These are phyloP conservation scores for Starmera pachycereana DNA, from an alignment of 805 yeast genomes.

Conservation along the genomic window DNA sequence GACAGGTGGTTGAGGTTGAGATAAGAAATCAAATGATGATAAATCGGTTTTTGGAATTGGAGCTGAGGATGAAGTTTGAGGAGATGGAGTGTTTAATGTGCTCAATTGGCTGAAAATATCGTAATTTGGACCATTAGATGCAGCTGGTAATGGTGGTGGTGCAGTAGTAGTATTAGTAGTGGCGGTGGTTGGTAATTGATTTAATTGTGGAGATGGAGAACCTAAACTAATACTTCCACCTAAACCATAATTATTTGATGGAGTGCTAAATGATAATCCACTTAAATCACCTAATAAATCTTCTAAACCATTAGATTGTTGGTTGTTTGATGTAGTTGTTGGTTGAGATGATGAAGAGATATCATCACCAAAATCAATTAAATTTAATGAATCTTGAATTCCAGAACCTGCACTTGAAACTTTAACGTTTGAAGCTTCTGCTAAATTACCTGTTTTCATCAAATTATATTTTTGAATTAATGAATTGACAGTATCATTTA, in stretches of 20 bases:
- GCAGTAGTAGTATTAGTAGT: slow-evolving; percentile 3
- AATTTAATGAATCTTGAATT: slow-evolving; percentile 30
- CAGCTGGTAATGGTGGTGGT: neutral
- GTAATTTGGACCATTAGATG: slow-evolving; percentile 16
- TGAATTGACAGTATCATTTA: slow-evolving; percentile 69
- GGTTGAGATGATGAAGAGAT: slow-evolving; percentile 14
- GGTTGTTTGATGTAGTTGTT: neutral
- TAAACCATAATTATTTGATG: slow-evolving; percentile 30
- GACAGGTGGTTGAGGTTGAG: slow-evolving; percentile 6
- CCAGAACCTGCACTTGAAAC: slow-evolving; percentile 27
- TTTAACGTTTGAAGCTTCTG: slow-evolving; percentile 38
- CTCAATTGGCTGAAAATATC: slow-evolving; percentile 15
- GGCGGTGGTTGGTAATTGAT: slow-evolving; percentile 9
- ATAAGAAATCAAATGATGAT: slow-evolving; percentile 2
- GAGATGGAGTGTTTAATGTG: slow-evolving; percentile 10
- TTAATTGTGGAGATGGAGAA: slow-evolving; percentile 15
- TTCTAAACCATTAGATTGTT: slow-evolving; percentile 31
- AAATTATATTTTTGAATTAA: slow-evolving; percentile 57
- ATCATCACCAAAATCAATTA: slow-evolving; percentile 67
- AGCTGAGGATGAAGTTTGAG: slow-evolving; percentile 8
- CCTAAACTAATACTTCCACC: slow-evolving; percentile 43
- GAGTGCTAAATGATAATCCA: slow-evolving; percentile 43
- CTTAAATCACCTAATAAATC: slow-evolving; percentile 70
- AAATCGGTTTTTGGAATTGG: slow-evolving; percentile 3
- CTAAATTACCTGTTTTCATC: slow-evolving; percentile 53